phyloP scores from a whole-genome alignment of 2,329 filamentous ascomycete genomes.

The Lecanicillium sp. region DNA sequence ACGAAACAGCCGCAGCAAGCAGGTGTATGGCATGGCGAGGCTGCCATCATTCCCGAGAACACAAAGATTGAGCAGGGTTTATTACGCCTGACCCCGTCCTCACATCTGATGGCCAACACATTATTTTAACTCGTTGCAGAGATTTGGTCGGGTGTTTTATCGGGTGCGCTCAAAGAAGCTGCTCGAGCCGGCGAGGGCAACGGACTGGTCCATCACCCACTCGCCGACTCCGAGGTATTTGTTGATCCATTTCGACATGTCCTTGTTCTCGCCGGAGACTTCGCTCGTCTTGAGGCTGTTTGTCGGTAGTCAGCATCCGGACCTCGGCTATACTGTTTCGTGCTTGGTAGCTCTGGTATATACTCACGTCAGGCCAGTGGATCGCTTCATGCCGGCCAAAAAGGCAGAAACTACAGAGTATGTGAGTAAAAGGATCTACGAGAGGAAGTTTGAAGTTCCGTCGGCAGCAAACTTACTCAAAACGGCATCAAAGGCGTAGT shows the following conservation, averaged over 20 bases:
- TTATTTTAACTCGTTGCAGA: too few species aligned
- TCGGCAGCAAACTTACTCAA: conserved; percentile 53
- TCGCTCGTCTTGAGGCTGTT: conserved; percentile 80
- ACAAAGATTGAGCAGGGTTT: too few species aligned
- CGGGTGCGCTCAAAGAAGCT: conserved; percentile 87
- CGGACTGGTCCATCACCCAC: conserved; percentile 96
- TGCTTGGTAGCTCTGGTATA: neutral
- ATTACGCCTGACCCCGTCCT: too few species aligned
- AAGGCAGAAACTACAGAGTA: conserved; percentile 72
- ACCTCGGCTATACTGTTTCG: neutral
- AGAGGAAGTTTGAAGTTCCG: conserved; percentile 1
- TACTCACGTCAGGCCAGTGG: conserved; percentile 94
- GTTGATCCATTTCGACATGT: conserved; percentile 80
- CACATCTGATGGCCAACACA: too few species aligned
- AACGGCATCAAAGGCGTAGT: conserved; percentile 95
- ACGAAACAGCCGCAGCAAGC: too few species aligned
- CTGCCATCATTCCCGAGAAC: too few species aligned
- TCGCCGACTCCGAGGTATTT: conserved; percentile 92
- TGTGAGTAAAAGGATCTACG: conserved; percentile 11
- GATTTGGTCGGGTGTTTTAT: too few species aligned
- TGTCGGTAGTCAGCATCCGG: conserved; percentile 4
- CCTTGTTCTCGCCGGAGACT: conserved; percentile 70
- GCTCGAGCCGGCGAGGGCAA: conserved; percentile 81
- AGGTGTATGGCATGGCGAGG: too few species aligned
- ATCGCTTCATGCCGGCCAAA: conserved; percentile 93